These are phyloP conservation scores for Quercus berberidifolia DNA, from an alignment of 306 rosid genomes.

Conservation along the genomic window DNA sequence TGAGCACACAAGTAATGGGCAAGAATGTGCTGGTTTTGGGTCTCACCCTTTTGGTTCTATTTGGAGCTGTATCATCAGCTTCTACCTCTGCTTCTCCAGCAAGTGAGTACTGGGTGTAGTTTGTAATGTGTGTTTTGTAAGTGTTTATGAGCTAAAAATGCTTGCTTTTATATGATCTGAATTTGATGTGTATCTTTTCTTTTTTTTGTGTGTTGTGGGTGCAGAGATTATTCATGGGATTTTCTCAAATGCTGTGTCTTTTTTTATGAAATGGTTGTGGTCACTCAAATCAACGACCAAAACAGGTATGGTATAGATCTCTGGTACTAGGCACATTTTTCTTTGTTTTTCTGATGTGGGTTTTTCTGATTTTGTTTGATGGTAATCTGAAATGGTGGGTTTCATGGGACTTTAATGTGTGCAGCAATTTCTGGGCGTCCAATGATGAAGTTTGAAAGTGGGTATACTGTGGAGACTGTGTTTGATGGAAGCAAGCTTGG, in stretches of 20 bases:
- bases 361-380: background rate
- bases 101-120: conserved; percentile 44
- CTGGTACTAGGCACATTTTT: conserved; percentile 9
- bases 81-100: conserved; percentile 55
- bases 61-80: conserved; percentile 44
- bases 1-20: conserved; percentile 40
- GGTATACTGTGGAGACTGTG: conserved; percentile 87
- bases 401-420: background rate
- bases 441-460: conserved; percentile 91
- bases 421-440: conserved; percentile 72
- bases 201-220: conserved; percentile 13
- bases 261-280: conserved; percentile 71
- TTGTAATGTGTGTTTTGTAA: background rate
- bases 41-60: conserved; percentile 44
- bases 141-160: background rate
- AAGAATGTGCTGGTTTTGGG: conserved; percentile 27
- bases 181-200: conserved; percentile 14
- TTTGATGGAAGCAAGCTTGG: conserved; percentile 98
- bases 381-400: conserved; percentile 18
- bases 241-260: conserved; percentile 65
- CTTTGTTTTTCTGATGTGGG: background rate
- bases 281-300: conserved; percentile 74
- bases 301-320: conserved; percentile 74
- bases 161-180: conserved; percentile 17
- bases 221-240: conserved; percentile 66